Evolutionary conservation across 768 basidiomycete genomes (phyloP).

Genomic region (Serendipita sp.): DNA sequence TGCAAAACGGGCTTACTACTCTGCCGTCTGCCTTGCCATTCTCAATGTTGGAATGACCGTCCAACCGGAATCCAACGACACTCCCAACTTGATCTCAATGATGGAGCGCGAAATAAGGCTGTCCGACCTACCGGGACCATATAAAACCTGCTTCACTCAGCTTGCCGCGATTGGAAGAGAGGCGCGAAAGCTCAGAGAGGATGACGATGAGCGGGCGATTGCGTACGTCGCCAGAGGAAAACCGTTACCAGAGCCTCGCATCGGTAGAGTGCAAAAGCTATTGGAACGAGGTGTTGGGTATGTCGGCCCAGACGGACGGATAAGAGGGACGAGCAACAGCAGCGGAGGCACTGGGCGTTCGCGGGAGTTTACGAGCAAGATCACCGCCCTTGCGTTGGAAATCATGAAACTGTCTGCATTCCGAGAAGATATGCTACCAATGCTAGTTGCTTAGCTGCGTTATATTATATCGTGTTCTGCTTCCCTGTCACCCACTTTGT

Average conservation of each 20-base stretch:
- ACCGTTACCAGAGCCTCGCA: slow-evolving; percentile 26
- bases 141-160: slow-evolving; percentile 56
- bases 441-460: neutral
- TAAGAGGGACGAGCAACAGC: neutral
- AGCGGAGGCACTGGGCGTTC: slow-evolving; percentile 29
- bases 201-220: slow-evolving; percentile 41
- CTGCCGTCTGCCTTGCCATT: slow-evolving; percentile 55
- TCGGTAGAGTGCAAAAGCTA: slow-evolving; percentile 43
- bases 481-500: too few species aligned
- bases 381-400: slow-evolving; percentile 57
- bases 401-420: slow-evolving; percentile 61
- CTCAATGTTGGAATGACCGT: slow-evolving; percentile 39
- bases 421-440: slow-evolving; percentile 6
- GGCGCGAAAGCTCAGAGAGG: slow-evolving; percentile 32
- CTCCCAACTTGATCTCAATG: slow-evolving; percentile 22
- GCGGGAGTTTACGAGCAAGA: slow-evolving; percentile 55
- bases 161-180: slow-evolving; percentile 36
- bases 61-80: slow-evolving; percentile 31
- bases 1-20: slow-evolving; percentile 62
- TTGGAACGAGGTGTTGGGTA: slow-evolving; percentile 43
- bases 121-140: slow-evolving; percentile 39
- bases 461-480: too few species aligned
- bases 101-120: slow-evolving; percentile 40
- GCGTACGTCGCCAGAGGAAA: slow-evolving; percentile 19
- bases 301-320: slow-evolving; percentile 13